Evolutionary conservation across 805 yeast genomes (phyloP), one percentile per base, ranked within the genome.

Genomic region (Cyberlindnera xishuangbannaensis): DNA sequence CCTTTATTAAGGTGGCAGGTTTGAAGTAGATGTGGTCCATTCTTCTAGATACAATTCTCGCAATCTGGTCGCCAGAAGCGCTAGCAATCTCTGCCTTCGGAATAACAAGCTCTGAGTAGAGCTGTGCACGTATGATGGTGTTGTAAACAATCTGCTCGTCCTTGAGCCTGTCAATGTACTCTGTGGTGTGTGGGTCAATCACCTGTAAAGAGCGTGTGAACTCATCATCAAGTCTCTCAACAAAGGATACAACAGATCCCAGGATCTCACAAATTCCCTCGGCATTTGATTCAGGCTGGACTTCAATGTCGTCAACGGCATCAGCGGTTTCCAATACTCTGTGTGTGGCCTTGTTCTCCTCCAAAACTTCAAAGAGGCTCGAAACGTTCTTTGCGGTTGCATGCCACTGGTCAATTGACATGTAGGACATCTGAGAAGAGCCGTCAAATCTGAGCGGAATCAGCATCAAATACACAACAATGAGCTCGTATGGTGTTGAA

Each of bases 171-270:
- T 81, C 83, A 47, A 92, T 73, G 61, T 90, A 92, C 61, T 92
- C 98, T 37, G 85, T 79, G 16, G 97, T 83, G 58, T 92, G 97
- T 28, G 97, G 95, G 60, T 92, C 97, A 51, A 86, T 79, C 47
- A 76, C 76, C 56, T 88, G 87, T 51, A 92, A 71, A 29, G 95
- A 85, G 48, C 81, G 78, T 42, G 83, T 83, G 52, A 88, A 81
- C 65, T 92, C 99, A 53, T 90, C 97, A 56, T 87, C 96, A 43
- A 92, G 71, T 61, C 97, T 80, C 66, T 90, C 98, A 41, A 90
- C 82, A 39, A 83, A 74, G 7, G 96, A 79, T 30, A 83, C 75
- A 30, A 92, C 67, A 18, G 95, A 83, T 30, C 99, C 98, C 40
- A 79, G 70, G 35, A 92, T 71, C 47, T 73, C 78, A 55, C 74